These are phyloP conservation scores for Termitomyces sp. DNA, from an alignment of 768 basidiomycete species.

Conservation along the genomic window DNA sequence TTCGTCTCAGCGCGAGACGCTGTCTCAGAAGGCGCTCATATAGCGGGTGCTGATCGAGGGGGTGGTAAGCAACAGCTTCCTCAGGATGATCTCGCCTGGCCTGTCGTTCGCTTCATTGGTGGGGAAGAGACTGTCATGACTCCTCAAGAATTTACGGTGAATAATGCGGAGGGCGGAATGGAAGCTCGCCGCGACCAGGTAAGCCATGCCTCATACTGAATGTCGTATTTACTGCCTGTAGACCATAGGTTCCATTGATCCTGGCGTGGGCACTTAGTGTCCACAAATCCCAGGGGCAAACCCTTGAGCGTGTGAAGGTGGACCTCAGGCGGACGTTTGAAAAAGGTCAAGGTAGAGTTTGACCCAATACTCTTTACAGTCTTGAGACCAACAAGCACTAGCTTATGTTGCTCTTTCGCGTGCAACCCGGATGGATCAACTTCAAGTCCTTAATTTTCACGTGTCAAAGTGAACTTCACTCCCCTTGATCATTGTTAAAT, in stretches of 20 bases:
- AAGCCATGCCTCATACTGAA: neutral
- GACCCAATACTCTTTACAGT: neutral
- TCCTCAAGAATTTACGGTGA: conserved; percentile 60
- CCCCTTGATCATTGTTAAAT: neutral
- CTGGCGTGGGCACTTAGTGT: conserved; percentile 88
- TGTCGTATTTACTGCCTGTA: neutral
- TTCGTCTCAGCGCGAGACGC: conserved; percentile 47
- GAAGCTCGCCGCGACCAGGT: conserved; percentile 65
- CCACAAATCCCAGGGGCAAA: conserved; percentile 91
- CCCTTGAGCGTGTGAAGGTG: conserved; percentile 78
- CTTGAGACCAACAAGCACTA: conserved; percentile 17
- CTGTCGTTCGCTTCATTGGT: conserved; percentile 56
- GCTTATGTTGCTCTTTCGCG: conserved; percentile 75
- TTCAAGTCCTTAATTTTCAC: conserved; percentile 66
- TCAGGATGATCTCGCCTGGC: conserved; percentile 36
- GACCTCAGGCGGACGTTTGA: conserved; percentile 77
- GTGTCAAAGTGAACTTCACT: conserved; percentile 43
- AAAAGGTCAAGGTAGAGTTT: conserved; percentile 62
- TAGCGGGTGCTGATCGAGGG: conserved; percentile 33
- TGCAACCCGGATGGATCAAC: conserved; percentile 59
- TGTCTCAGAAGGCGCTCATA: conserved; percentile 27
- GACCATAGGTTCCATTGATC: conserved; percentile 61
- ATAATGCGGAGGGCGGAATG: conserved; percentile 52
- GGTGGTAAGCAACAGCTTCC: conserved; percentile 19
- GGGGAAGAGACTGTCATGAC: conserved; percentile 43